Evolutionary conservation across 78 protist genomes (phyloP), one percentile per base, ranked within the genome.

Genomic region (slime mould (Dictyostelium discoideum)): DNA sequence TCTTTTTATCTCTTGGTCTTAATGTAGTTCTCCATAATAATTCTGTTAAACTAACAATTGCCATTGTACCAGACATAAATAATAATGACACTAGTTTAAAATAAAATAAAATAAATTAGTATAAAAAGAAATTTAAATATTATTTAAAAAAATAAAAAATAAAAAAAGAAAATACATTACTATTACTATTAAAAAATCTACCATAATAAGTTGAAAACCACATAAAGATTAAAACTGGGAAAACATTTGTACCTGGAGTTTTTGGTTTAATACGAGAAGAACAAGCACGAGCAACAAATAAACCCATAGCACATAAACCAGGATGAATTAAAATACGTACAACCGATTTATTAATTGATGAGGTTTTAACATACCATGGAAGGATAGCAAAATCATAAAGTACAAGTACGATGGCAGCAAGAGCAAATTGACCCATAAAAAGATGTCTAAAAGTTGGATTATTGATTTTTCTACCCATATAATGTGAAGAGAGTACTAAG

Each of bases 131-230:
- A 32, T 32, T 32, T 32, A 32, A 32, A 32, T 32, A 32, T 32
- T 32, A 32, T 32, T 32, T 32, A 32, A n/a, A 73, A 73, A 24
- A n/a, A 72, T 16, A 29, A 22, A 72, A 1, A 72, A 10, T 29
- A 24, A 42, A 42, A 42, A 42, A 42, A 42, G 2, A 14, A 9
- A 20, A 39, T 40, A 79, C 84, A n/a, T 79, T 79, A 79, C 84
- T 88, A 46, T 67, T 80, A 63, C 87, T 80, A 77, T 88, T 88
- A 65, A 88, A 88, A 85, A 88, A 88, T 40, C 94, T 85, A 24
- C 94, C 94, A 80, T 88, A 88, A 77, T 88, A 88, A 11, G 94
- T 88, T n/a, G 81, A 78, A 84, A 88, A 88, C 94, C 94, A 88
- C 94, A 88, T 88, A 73, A 88, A 88, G 22, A 88, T 88, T 6